phyloP scores from a whole-genome alignment of 768 basidiomycete genomes.

The Podaxis sp. region DNA sequence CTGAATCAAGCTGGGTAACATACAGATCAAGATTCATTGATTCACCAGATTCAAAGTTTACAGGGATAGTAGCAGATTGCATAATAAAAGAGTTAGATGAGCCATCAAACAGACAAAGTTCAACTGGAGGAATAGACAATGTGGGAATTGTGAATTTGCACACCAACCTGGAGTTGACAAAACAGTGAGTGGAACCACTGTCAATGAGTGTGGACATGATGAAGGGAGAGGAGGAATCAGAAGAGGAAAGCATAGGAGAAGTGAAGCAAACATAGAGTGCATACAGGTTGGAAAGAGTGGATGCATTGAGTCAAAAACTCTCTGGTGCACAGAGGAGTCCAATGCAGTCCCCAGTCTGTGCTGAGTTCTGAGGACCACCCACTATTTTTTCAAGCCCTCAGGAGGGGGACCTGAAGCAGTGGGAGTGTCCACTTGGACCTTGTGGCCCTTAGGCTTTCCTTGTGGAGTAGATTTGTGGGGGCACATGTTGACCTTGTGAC shows the following conservation, averaged over 20 bases:
- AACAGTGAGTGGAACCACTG: not conserved
- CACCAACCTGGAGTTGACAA: not conserved
- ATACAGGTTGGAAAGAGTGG: no score
- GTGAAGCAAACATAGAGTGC: not conserved
- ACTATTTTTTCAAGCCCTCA: no score
- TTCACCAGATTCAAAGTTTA: no score
- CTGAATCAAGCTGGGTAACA: constrained; percentile 13
- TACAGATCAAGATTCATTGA: constrained; percentile 2
- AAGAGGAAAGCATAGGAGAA: not conserved
- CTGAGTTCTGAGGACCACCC: not conserved
- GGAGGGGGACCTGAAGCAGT: no score
- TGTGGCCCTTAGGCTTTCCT: no score
- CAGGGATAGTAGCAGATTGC: not conserved
- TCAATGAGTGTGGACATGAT: not conserved
- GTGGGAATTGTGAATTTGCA: not conserved
- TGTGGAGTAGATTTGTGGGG: not conserved
- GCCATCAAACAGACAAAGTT: constrained; percentile 10
- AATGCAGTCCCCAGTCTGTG: not conserved
- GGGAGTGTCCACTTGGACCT: no score
- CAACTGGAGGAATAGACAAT: not conserved
- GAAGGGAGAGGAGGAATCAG: not conserved
- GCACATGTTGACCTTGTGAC: not conserved
- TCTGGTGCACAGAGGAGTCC: no score
- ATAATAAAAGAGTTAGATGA: not conserved
- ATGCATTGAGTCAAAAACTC: no score